A percentile compares a stretch with the other conserved stretches of the same genome.
Evolutionary conservation across 345 rosid species (phyloP).

Genomic region (Salix koriyanagi): DNA sequence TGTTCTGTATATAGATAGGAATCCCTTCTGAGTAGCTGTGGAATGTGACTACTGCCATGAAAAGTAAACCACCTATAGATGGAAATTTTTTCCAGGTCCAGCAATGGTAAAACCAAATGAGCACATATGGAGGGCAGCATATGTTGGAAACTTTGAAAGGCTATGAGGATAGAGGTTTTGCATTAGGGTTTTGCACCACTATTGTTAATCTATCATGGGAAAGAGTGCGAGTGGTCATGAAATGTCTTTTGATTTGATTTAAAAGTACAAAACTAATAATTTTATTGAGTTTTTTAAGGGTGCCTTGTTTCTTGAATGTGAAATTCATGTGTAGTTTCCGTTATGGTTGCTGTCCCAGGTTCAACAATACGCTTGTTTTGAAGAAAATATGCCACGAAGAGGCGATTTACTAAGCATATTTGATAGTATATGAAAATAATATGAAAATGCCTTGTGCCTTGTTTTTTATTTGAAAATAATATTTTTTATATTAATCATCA

Average conservation of each 20-base stretch:
- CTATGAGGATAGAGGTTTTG: constrained; percentile 10
- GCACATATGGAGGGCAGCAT: background rate
- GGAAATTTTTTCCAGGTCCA: background rate
- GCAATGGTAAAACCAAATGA: background rate
- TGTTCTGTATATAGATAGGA: constrained; percentile 19
- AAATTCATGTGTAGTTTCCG: background rate
- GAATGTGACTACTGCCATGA: background rate
- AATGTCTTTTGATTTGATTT: background rate
- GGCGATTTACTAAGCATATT: too few relatives aligned
- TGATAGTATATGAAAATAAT: too few relatives aligned
- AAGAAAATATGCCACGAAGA: background rate
- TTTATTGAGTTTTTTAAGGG: background rate
- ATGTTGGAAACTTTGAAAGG: background rate
- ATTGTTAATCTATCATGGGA: background rate
- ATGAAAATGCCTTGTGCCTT: too few relatives aligned
- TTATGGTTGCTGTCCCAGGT: background rate
- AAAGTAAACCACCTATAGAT: background rate
- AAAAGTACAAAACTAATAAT: background rate
- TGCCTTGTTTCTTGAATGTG: background rate
- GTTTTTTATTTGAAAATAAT: too few relatives aligned
- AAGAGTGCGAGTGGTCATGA: background rate
- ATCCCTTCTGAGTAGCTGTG: constrained; percentile 7
- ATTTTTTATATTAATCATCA: too few relatives aligned
- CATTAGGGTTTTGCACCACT: background rate
- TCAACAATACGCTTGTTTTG: background rate